Evolutionary conservation across 192 early-diverging fungal genomes (phyloP), one percentile per base, ranked within the genome.

Genomic region (Coemansia asiatica): DNA sequence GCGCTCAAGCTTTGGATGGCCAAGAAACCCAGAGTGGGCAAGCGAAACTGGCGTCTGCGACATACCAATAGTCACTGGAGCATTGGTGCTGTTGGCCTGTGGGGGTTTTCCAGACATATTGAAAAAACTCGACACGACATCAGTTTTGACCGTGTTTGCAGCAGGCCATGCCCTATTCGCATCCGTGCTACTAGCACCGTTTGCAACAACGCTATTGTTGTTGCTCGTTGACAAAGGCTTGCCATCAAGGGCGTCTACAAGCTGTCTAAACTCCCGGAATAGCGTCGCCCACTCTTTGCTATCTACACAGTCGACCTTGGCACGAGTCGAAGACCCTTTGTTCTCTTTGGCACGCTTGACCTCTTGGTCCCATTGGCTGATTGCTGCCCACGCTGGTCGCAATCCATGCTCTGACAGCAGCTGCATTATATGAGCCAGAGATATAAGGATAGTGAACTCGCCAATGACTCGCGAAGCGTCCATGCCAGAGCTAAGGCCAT

Each of bases 1-100:
- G 16, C 80, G 67, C 38, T 89, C 87, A 8, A 95, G 66, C 73
- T 97, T 97, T 6, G 94, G 94, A 77, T 97, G 95, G 8, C 88
- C 85, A 25, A 81, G 64, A 25, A 87, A 78, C 21, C 67, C 76
- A 21, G 68, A 55, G 12, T 61, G 63, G 12, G 67, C 62, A 33
- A 75, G 64, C 4, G 65, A 54, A 2, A 55, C 60, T 13, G 69
- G 59, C 15, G 62, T 49, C 26, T 40, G 61, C 21, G 62, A 5
- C 10, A 25, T 23, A n/a, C 63, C 60, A 2, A 60, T 0, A 4
- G 8, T 28, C 27, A n/a, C 19, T 46, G 58, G 48, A n/a, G 31
- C 15, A 15, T 55, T 1, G 5, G 29, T 60, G 19, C 47, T 49
- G 31, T 46, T 59, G 9, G 72, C 28, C 25, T 51, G 36, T 10